Conservation (phyloP, 345 rosid genomes). For the Aquilaria sinensis region DNA sequence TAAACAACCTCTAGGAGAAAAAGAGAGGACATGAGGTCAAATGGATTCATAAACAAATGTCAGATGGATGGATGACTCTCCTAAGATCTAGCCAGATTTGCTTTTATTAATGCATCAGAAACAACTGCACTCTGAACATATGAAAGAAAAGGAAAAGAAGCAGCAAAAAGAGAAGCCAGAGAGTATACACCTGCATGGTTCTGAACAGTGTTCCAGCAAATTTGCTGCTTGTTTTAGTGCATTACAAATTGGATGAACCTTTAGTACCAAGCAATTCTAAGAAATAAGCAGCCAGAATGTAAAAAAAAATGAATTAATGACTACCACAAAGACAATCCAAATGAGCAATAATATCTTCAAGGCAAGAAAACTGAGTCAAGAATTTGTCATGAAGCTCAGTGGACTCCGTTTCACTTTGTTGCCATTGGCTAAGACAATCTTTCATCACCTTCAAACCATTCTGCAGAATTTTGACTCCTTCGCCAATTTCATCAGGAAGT, state of each 20-base stretch:
- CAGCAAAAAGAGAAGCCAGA: neutral
- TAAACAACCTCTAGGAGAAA: no score
- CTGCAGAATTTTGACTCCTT: conserved; percentile 71
- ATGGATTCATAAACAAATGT: no score
- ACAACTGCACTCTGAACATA: neutral
- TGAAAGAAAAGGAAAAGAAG: neutral
- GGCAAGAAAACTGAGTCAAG: conserved; percentile 48
- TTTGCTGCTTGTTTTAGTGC: neutral
- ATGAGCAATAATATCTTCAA: conserved; percentile 56
- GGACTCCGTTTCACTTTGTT: conserved; percentile 29
- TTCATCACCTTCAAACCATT: conserved; percentile 60
- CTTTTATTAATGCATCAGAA: no score
- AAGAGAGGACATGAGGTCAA: no score
- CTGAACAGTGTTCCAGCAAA: neutral
- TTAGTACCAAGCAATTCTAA: neutral
- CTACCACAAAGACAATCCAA: conserved; percentile 40
- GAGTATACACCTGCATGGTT: neutral
- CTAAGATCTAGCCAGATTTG: no score
- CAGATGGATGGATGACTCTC: no score
- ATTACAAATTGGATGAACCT: neutral
- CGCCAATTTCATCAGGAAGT: conserved; percentile 65
- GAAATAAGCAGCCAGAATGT: neutral
- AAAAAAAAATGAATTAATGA: conserved; percentile 10
- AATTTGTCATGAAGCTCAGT: conserved; percentile 52
- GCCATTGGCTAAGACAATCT: conserved; percentile 60